phyloP scores from a whole-genome alignment of 208 protist species.

The Histomonas meleagridis region DNA sequence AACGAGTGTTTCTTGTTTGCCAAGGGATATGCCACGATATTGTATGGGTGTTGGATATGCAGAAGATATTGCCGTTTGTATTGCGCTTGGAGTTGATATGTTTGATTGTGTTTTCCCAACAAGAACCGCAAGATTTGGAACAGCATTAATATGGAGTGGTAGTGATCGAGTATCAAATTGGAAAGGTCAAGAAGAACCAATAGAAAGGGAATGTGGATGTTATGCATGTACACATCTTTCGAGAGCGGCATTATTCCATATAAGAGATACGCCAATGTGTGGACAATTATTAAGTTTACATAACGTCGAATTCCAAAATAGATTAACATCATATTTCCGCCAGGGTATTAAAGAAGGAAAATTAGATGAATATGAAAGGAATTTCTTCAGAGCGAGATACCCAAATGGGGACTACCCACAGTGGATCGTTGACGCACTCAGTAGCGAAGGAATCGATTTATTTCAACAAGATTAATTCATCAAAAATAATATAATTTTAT shows the following conservation, averaged over 20 bases:
- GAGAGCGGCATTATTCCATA: not conserved
- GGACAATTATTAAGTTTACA: constrained; percentile 82
- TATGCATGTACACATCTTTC: constrained; percentile 19
- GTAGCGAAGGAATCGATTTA: not conserved
- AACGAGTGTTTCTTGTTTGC: constrained; percentile 67
- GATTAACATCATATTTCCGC: constrained; percentile 70
- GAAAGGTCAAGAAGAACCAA: constrained; percentile 49
- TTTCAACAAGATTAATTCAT: too few relatives aligned
- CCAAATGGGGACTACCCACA: not conserved
- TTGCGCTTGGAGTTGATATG: constrained; percentile 93
- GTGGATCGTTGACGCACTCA: constrained; percentile 44
- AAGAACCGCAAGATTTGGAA: constrained; percentile 84
- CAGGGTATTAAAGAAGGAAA: constrained; percentile 55
- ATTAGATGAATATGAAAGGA: constrained; percentile 44
- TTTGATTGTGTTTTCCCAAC: constrained; percentile 99
- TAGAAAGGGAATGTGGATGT: constrained; percentile 69
- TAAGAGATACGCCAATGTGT: constrained; percentile 13
- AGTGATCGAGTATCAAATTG: constrained; percentile 43
- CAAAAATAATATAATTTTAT: too few relatives aligned
- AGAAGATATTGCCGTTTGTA: constrained; percentile 90
- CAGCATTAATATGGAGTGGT: constrained; percentile 66
- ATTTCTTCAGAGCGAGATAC: constrained; percentile 44
- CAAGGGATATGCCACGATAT: constrained; percentile 75
- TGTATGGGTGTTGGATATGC: constrained; percentile 95
- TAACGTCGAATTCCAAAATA: constrained; percentile 87